A percentile compares a stretch with the other conserved stretches of the same genome.
These are phyloP conservation scores for Hypericum perforatum DNA, from an alignment of 345 rosid species.

Conservation along the genomic window DNA sequence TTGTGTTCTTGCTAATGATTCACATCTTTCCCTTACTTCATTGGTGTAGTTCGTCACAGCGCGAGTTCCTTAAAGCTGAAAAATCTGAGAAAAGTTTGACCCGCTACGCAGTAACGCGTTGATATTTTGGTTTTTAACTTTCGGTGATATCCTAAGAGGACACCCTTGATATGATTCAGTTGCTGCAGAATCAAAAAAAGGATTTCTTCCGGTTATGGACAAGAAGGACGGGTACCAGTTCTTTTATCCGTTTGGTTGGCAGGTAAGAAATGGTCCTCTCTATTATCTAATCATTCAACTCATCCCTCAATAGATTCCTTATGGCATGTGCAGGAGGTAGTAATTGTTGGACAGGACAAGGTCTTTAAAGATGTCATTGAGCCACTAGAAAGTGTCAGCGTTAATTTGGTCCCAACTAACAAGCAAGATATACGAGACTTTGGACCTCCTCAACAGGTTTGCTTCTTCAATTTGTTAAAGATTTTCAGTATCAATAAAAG, in stretches of 20 bases:
- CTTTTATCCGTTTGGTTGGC: constrained; percentile 88
- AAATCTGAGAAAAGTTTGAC: too few species aligned
- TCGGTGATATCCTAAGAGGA: constrained; percentile 66
- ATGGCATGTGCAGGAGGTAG: constrained; percentile 46
- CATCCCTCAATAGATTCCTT: not conserved
- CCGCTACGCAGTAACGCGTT: too few species aligned
- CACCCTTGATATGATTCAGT: constrained; percentile 90
- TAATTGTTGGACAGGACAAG: constrained; percentile 80
- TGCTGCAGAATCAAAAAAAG: constrained; percentile 91
- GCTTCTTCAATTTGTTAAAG: not conserved
- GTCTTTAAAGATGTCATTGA: constrained; percentile 91
- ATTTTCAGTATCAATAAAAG: too few species aligned
- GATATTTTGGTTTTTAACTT: too few species aligned
- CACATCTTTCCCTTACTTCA: not conserved
- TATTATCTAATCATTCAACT: not conserved
- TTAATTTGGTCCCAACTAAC: constrained; percentile 51
- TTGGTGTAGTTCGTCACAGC: not conserved
- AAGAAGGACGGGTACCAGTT: constrained; percentile 78
- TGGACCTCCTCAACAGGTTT: constrained; percentile 80
- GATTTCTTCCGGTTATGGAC: constrained; percentile 55
- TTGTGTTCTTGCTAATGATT: not conserved
- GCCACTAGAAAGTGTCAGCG: constrained; percentile 83
- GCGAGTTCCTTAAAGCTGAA: too few species aligned
- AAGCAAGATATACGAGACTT: constrained; percentile 72
- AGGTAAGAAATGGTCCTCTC: constrained; percentile 29